phyloP scores from a whole-genome alignment of 305 asterid species.

The Rubia peregrina region DNA sequence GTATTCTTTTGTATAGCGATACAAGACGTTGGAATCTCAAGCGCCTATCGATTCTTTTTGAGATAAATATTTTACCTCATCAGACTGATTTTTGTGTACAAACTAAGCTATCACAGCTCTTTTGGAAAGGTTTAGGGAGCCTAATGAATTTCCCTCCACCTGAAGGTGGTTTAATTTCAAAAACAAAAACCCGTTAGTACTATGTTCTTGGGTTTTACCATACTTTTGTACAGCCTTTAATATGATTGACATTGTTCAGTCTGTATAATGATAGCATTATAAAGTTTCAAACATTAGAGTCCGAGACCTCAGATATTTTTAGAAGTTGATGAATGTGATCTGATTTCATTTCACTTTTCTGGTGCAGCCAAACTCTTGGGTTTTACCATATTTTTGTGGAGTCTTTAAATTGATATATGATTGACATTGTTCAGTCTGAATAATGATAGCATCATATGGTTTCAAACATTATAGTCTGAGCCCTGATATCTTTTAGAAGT shows the following conservation, averaged over 20 bases:
- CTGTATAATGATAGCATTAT: neutral
- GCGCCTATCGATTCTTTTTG: no score
- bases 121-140: no score
- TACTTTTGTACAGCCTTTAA: neutral
- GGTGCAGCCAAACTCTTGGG: conserved; percentile 17
- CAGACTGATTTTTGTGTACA: no score
- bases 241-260: neutral
- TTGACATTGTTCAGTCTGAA: neutral
- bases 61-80: no score
- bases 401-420: neutral
- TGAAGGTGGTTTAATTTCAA: no score
- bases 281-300: neutral
- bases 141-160: no score
- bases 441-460: neutral
- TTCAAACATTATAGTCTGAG: neutral
- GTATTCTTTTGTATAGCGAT: no score
- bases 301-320: neutral
- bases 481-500: neutral
- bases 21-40: no score
- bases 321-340: neutral
- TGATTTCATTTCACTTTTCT: neutral
- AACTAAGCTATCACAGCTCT: no score
- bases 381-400: neutral
- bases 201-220: neutral
- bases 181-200: no score